phyloP scores from a whole-genome alignment of 805 yeast species.

The Lipomyces yamanashiensis region DNA sequence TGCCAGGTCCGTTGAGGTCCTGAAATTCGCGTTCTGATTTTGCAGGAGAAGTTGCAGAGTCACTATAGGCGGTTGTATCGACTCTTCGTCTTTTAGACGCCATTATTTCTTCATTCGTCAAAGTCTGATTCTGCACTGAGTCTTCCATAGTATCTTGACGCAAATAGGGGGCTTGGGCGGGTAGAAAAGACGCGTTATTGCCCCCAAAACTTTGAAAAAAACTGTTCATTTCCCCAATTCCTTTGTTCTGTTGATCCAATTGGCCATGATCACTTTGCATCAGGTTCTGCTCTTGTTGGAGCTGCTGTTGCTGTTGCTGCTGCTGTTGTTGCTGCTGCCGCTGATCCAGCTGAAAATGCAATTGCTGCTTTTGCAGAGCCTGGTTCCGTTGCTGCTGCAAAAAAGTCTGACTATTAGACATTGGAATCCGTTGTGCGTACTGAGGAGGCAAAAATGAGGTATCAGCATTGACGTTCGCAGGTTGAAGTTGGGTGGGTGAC shows the following conservation, averaged over 20 bases:
- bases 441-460: not conserved
- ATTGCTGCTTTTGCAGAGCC: constrained; percentile 4
- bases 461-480: not conserved
- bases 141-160: not conserved
- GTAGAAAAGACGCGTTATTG: not conserved
- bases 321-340: constrained; percentile 1
- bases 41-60: not conserved
- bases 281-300: not conserved
- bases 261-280: not conserved
- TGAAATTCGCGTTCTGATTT: not conserved
- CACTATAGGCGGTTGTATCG: not conserved
- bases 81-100: constrained; percentile 8
- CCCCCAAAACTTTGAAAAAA: not conserved
- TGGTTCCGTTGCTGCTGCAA: constrained; percentile 10
- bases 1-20: not conserved
- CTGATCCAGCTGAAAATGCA: not conserved
- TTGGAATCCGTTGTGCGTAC: constrained; percentile 1
- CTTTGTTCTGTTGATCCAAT: not conserved
- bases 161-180: not conserved
- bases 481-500: constrained; percentile 4
- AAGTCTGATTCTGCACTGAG: not conserved
- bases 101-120: constrained; percentile 3
- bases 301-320: constrained; percentile 7
- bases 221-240: not conserved
- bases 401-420: not conserved